Evolutionary conservation across 2,329 filamentous ascomycete species (phyloP).

Genomic region (Apiospora phragmitis): DNA sequence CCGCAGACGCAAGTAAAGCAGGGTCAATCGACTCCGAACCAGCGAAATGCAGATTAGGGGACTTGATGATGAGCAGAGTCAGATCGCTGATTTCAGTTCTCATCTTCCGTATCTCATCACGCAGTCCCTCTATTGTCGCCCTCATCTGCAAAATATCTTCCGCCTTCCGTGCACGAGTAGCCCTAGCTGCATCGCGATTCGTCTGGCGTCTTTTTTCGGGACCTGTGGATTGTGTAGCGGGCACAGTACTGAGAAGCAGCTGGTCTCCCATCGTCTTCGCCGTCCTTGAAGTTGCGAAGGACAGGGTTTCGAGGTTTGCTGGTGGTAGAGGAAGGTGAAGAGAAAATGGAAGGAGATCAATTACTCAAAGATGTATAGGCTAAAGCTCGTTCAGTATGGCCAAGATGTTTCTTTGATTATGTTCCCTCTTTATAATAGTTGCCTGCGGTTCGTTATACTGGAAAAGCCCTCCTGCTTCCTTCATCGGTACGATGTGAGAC

Average conservation of each 20-base stretch:
- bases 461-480: not conserved
- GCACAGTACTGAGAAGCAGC: too few relatives aligned
- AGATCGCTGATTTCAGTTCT: too few relatives aligned
- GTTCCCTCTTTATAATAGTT: not conserved
- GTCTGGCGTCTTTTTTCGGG: too few relatives aligned
- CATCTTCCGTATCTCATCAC: not conserved
- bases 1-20: too few relatives aligned
- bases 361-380: not conserved
- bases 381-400: not conserved
- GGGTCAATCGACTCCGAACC: too few relatives aligned
- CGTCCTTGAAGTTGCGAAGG: too few relatives aligned
- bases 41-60: too few relatives aligned
- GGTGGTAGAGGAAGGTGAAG: not conserved
- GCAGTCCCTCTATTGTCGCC: not conserved
- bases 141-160: not conserved
- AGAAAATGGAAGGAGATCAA: not conserved
- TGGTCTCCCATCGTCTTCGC: too few relatives aligned
- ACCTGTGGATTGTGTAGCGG: too few relatives aligned
- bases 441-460: not conserved
- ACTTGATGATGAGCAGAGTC: too few relatives aligned
- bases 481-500: not conserved
- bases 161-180: too few relatives aligned
- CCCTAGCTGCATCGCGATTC: not conserved
- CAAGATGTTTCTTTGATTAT: not conserved
- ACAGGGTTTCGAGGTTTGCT: not conserved